Evolutionary conservation across 2,329 filamentous ascomycete genomes (phyloP), one percentile per base, ranked within the genome.

Genomic region (Fusarium avenaceum): DNA sequence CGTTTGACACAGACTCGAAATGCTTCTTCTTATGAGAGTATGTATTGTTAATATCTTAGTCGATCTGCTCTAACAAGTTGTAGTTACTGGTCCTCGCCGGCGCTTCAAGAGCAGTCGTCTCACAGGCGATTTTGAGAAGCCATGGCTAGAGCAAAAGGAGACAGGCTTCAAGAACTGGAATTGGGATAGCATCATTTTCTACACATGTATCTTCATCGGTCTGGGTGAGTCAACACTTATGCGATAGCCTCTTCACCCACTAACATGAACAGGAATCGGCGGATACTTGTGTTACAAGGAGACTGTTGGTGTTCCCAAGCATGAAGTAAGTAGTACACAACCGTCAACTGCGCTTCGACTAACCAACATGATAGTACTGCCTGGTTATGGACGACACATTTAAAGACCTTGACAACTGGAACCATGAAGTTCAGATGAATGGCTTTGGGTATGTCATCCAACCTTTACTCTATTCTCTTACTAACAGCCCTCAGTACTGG

Each of bases 361-460:
- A 10, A 70, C n/a, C 6, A 20, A 11, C 7, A 33, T 35, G 2
- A 10, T n/a, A 72, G 67, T 74, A 74, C 33, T 73, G 71, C 11
- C 38, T 73, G 13, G 62, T 73, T 28, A 73, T 73, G 71, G 65
- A 73, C 35, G 71, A 73, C 1, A 44, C 58, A 3, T 73, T 73
- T 40, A 48, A 66, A n/a, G 56, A 83, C 64, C 75, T 76, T 7
- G 68, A 76, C 33, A 75, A 82, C 9, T 86, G 84, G 84, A 81
- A 78, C 15, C 78, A 82, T 56, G 82, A 85, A 65, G 78, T 84
- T 1, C 69, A 77, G 57, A 71, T 80, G 43, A 74, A 76, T 40
- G 82, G 76, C 1, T 82, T 77, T 60, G 80, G 83, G 50, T 83
- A 79, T 10, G 57, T 51, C 1, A 3, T 10, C 3, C 15, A 14